Percentiles rank a stretch among this genome's conserved stretches.
These are phyloP conservation scores for Hypoxylon cercidicola DNA, from an alignment of 495 filamentous ascomycete genomes.

Conservation along the genomic window DNA sequence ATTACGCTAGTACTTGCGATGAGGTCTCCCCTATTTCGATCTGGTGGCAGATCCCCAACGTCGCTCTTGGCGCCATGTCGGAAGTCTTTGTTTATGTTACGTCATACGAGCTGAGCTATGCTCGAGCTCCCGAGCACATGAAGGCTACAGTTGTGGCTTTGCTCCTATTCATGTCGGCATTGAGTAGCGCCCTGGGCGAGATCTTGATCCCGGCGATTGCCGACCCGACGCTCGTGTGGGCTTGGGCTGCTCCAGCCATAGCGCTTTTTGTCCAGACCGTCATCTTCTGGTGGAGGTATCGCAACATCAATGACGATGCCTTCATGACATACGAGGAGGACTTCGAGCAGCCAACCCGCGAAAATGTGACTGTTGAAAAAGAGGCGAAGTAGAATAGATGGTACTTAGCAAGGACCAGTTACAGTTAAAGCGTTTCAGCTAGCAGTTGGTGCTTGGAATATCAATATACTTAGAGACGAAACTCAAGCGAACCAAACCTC, in stretches of 20 bases:
- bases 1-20: conserved; percentile 55
- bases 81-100: conserved; percentile 72
- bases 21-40: conserved; percentile 63
- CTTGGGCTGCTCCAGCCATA: conserved; percentile 63
- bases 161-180: conserved; percentile 62
- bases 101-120: conserved; percentile 71
- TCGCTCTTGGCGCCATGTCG: conserved; percentile 60
- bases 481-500: no score
- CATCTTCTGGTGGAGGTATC: conserved; percentile 60
- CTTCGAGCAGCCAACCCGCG: conserved; percentile 8
- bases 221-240: conserved; percentile 64
- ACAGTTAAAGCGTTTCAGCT: no score
- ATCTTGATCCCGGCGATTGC: conserved; percentile 63
- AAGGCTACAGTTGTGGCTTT: conserved; percentile 67
- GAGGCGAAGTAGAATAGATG: conserved; percentile 11
- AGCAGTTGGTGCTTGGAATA: no score
- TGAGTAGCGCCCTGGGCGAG: conserved; percentile 64
- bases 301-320: conserved; percentile 56
- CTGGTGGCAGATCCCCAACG: conserved; percentile 61
- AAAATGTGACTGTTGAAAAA: conserved; percentile 2
- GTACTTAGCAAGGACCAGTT: no score
- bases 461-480: no score
- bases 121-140: conserved; percentile 69
- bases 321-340: conserved; percentile 51
- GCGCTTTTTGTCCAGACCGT: conserved; percentile 59